Conservation (phyloP, 169 alveolate genomes). For the Cytauxzoon felis region DNA sequence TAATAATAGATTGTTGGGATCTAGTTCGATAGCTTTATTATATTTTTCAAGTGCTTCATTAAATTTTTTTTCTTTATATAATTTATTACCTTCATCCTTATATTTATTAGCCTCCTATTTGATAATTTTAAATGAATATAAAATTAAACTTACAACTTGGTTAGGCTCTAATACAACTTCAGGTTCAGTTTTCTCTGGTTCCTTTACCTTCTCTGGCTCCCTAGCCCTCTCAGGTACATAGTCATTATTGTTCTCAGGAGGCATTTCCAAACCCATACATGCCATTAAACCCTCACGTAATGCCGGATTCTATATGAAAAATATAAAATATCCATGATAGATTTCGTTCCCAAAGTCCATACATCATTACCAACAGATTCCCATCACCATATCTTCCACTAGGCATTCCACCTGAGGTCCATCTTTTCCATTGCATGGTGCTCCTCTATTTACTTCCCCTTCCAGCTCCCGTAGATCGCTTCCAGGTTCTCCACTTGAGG, state of each 20-base stretch:
- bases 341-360: too few species aligned
- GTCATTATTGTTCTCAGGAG: constrained; percentile 27
- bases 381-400: too few species aligned
- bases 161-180: constrained; percentile 51
- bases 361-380: too few species aligned
- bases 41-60: constrained; percentile 90
- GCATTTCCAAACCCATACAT: constrained; percentile 20
- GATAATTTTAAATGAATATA: constrained; percentile 10
- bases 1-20: constrained; percentile 84
- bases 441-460: too few species aligned
- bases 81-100: constrained; percentile 77
- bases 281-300: constrained; percentile 58
- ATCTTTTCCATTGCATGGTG: too few species aligned
- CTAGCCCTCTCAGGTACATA: constrained; percentile 29
- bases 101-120: constrained; percentile 66
- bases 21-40: constrained; percentile 86
- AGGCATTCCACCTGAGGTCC: too few species aligned
- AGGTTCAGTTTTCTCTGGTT: constrained; percentile 46
- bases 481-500: too few species aligned
- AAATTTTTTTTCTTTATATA: constrained; percentile 86
- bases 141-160: constrained; percentile 37
- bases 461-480: too few species aligned
- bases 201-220: constrained; percentile 27
- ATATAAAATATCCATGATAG: neutral
- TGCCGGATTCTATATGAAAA: constrained; percentile 27